Percentiles rank a stretch among this genome's conserved stretches.
These are phyloP conservation scores for Pythium diclinum DNA, from an alignment of 352 stramenopile genomes.

Conservation along the genomic window DNA sequence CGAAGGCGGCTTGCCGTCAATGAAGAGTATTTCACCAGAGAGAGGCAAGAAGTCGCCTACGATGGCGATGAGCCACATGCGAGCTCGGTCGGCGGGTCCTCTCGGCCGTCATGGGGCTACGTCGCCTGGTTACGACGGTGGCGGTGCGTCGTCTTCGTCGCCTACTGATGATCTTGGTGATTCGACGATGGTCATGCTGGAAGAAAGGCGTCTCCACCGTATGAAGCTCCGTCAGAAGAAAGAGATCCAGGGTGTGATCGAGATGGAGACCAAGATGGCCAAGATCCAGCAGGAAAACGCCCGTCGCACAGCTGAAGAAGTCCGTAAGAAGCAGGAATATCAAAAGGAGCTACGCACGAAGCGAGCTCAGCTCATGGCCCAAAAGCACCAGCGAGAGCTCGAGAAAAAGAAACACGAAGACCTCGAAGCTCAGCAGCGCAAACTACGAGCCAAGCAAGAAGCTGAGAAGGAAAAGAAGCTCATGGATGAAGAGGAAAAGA, in stretches of 20 bases:
- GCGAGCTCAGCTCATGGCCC: slow-evolving; percentile 43
- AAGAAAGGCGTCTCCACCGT: slow-evolving; percentile 53
- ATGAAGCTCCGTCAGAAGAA: slow-evolving; percentile 73
- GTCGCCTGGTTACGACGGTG: background rate
- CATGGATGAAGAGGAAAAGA: slow-evolving; percentile 41
- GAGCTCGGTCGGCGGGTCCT: slow-evolving; percentile 20
- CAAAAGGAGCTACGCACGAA: slow-evolving; percentile 48
- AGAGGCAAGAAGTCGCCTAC: slow-evolving; percentile 14
- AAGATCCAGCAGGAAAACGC: slow-evolving; percentile 65
- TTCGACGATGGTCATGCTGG: slow-evolving; percentile 60
- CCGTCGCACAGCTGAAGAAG: slow-evolving; percentile 46
- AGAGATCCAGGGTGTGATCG: slow-evolving; percentile 71
- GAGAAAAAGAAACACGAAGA: slow-evolving; percentile 65
- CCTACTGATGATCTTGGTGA: slow-evolving; percentile 23
- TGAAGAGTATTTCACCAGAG: slow-evolving; percentile 5
- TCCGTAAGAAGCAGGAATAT: slow-evolving; percentile 52
- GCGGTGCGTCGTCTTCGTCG: slow-evolving; percentile 26
- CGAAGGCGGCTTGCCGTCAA: slow-evolving; percentile 16
- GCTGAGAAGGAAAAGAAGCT: slow-evolving; percentile 50
- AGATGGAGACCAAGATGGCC: slow-evolving; percentile 72
- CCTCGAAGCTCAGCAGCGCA: slow-evolving; percentile 43
- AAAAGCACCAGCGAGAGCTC: slow-evolving; percentile 61
- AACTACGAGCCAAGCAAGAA: slow-evolving; percentile 40
- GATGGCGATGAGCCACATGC: slow-evolving; percentile 7
- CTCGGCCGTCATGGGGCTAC: slow-evolving; percentile 1